phyloP scores from a whole-genome alignment of 352 stramenopile species.

The Paralagenidium karlingii region DNA sequence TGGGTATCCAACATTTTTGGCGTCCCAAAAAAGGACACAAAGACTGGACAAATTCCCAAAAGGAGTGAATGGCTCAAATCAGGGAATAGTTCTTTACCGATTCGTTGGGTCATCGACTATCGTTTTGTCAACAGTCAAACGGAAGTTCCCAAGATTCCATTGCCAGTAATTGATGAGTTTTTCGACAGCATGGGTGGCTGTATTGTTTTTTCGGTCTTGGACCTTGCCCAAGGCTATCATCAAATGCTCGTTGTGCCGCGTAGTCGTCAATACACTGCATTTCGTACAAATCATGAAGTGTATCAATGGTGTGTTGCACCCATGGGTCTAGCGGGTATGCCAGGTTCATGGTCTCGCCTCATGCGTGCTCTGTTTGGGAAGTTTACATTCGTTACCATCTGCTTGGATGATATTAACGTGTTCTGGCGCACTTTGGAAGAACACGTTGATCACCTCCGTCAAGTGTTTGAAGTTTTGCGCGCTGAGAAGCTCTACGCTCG shows the following conservation, averaged over 20 bases:
- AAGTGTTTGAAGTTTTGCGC: slow-evolving; percentile 10
- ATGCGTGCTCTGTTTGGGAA: slow-evolving; percentile 13
- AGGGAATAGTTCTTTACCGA: slow-evolving; percentile 1
- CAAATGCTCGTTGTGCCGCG: background rate
- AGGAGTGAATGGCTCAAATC: slow-evolving; percentile 3
- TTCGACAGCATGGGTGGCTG: slow-evolving; percentile 7
- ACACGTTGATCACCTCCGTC: slow-evolving; percentile 8
- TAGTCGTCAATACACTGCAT: background rate
- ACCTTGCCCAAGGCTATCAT: slow-evolving; percentile 4
- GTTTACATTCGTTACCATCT: slow-evolving; percentile 20
- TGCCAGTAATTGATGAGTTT: slow-evolving; percentile 11
- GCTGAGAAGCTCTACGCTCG: slow-evolving; percentile 9
- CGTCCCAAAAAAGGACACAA: slow-evolving; percentile 10
- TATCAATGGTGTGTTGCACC: slow-evolving; percentile 2
- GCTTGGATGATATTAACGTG: slow-evolving; percentile 22
- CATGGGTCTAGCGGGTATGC: slow-evolving; percentile 2
- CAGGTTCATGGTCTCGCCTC: slow-evolving; percentile 2
- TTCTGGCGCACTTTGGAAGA: slow-evolving; percentile 8
- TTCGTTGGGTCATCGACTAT: slow-evolving; percentile 9
- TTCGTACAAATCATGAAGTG: background rate
- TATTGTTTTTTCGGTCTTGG: slow-evolving; percentile 2
- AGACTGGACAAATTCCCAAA: slow-evolving; percentile 2
- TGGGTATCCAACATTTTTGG: slow-evolving; percentile 14
- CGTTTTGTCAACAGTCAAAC: slow-evolving; percentile 8
- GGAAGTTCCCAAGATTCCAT: slow-evolving; percentile 8